Evolutionary conservation across 768 basidiomycete genomes (phyloP).

Genomic region (Leccinum imitatum): DNA sequence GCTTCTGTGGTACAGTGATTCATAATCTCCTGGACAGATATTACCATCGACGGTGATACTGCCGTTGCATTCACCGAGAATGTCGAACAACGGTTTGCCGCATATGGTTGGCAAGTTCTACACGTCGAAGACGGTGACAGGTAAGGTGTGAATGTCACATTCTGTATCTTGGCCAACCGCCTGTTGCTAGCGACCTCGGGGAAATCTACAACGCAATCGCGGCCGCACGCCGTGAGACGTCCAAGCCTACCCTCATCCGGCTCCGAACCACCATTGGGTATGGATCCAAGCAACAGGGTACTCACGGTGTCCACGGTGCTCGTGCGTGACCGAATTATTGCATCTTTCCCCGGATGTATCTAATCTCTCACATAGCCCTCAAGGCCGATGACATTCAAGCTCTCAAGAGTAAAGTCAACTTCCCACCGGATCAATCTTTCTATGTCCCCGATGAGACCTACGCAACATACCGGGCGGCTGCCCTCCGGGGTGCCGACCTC

Average conservation of each 20-base stretch:
- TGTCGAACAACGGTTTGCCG: constrained; percentile 80
- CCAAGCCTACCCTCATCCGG: constrained; percentile 85
- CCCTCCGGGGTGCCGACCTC: constrained; percentile 68
- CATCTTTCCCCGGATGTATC: constrained; percentile 1
- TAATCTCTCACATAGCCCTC: constrained; percentile 53
- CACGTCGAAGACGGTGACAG: constrained; percentile 77
- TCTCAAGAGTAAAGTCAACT: constrained; percentile 82
- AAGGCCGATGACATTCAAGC: constrained; percentile 87
- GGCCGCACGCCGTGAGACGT: constrained; percentile 70
- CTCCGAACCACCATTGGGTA: constrained; percentile 90
- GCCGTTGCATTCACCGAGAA: constrained; percentile 92
- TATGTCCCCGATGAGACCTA: constrained; percentile 73
- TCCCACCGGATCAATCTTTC: constrained; percentile 78
- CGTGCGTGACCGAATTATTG: constrained; percentile 53
- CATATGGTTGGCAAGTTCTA: constrained; percentile 95
- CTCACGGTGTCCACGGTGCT: constrained; percentile 91
- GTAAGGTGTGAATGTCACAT: constrained; percentile 38
- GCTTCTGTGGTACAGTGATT: background rate
- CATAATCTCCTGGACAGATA: constrained; percentile 52
- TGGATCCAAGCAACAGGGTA: constrained; percentile 91
- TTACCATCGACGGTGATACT: constrained; percentile 95
- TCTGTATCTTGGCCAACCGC: constrained; percentile 12
- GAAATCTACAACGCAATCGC: constrained; percentile 78
- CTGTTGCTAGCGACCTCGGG: constrained; percentile 61
- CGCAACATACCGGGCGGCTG: constrained; percentile 63